A percentile compares a stretch with the other conserved stretches of the same genome.
These are phyloP conservation scores for Backusella macrospora DNA, from an alignment of 192 early-diverging fungal genomes.

Conservation along the genomic window DNA sequence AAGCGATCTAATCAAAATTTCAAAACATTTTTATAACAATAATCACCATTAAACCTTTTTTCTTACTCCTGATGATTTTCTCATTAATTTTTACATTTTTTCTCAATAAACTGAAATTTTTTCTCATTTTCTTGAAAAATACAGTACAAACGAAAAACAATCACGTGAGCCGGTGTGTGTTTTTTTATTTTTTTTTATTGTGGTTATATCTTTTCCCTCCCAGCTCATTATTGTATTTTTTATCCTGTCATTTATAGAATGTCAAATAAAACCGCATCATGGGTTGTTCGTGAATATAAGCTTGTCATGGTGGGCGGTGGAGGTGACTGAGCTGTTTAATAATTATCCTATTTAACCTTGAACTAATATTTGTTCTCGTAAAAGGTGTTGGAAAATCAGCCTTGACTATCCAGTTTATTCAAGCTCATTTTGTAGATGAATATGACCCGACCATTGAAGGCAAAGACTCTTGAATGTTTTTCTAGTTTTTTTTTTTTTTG, in stretches of 20 bases:
- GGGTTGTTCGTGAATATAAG: constrained; percentile 42
- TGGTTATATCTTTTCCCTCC: background rate
- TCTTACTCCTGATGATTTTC: too few species aligned
- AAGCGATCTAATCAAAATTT: too few species aligned
- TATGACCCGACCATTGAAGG: constrained; percentile 98
- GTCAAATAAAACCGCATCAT: constrained; percentile 6
- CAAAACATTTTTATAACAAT: too few species aligned
- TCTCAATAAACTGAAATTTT: too few species aligned
- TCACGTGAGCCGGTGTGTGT: too few species aligned
- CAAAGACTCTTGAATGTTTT: constrained; percentile 33
- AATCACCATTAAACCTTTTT: too few species aligned
- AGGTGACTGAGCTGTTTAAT: constrained; percentile 26
- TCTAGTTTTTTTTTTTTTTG: too few species aligned
- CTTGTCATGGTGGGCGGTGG: constrained; percentile 63
- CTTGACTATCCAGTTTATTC: constrained; percentile 81
- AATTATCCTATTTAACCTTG: background rate
- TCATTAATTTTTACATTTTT: too few species aligned
- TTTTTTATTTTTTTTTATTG: too few species aligned
- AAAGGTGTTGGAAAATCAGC: constrained; percentile 77
- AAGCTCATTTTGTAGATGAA: constrained; percentile 83
- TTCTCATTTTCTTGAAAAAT: too few species aligned
- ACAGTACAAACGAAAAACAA: too few species aligned
- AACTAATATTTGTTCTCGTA: background rate
- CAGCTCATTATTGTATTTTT: background rate
- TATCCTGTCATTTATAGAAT: background rate